Percentiles rank a stretch among this genome's conserved stretches.
phyloP scores from a whole-genome alignment of 2,329 filamentous ascomycete species.

The Botrytis galanthina region DNA sequence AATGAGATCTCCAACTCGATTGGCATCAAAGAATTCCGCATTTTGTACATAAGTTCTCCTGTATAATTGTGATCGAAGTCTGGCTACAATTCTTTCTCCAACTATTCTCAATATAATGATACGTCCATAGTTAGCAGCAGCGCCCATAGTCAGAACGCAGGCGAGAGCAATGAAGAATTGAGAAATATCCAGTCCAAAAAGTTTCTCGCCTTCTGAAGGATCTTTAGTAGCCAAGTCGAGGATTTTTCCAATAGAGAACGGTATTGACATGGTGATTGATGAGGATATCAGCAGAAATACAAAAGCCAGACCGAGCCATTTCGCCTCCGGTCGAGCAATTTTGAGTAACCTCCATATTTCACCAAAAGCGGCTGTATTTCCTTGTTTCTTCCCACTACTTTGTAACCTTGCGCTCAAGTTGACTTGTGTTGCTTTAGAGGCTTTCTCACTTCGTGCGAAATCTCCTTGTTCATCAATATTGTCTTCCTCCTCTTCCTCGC shows the following conservation, averaged over 20 bases:
- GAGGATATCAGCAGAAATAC: conserved; percentile 85
- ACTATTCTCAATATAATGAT: conserved; percentile 92
- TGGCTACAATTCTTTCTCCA: conserved; percentile 88
- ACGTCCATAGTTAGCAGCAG: conserved; percentile 86
- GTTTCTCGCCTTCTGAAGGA: conserved; percentile 59
- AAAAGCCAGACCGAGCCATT: conserved; percentile 76
- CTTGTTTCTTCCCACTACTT: conserved; percentile 63
- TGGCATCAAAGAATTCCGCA: conserved; percentile 98
- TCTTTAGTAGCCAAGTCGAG: conserved; percentile 84
- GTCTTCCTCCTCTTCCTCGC: conserved; percentile 45
- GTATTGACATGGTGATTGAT: conserved; percentile 90
- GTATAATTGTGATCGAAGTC: conserved; percentile 86
- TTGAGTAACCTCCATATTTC: conserved; percentile 87
- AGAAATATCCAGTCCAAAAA: conserved; percentile 80
- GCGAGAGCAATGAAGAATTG: conserved; percentile 87
- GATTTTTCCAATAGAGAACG: conserved; percentile 94
- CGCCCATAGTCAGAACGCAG: conserved; percentile 75
- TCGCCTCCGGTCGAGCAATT: conserved; percentile 82
- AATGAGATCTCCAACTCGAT: conserved; percentile 92
- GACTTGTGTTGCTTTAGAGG: conserved; percentile 80
- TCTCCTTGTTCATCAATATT: conserved; percentile 52
- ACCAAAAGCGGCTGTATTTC: conserved; percentile 58
- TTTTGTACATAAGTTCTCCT: conserved; percentile 93
- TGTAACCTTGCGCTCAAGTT: conserved; percentile 85
- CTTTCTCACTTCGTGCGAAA: conserved; percentile 77